These are phyloP conservation scores for Aspergillus uvarum DNA, from an alignment of 2,329 filamentous ascomycete species.

Conservation along the genomic window DNA sequence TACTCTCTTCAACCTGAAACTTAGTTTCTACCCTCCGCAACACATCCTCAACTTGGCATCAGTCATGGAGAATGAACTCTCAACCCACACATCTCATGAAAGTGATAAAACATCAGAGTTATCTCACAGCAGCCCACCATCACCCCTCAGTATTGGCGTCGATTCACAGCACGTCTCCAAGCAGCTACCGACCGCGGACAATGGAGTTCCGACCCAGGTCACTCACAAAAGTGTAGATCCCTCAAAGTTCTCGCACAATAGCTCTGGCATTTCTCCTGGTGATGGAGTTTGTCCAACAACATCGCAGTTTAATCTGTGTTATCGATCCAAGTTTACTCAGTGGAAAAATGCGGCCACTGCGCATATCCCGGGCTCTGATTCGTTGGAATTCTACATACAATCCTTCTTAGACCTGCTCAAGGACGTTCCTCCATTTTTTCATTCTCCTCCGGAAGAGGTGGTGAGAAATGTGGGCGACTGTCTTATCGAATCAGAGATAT, in stretches of 20 bases:
- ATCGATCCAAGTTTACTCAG: conserved; percentile 5
- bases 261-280: conserved; percentile 1
- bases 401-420: conserved; percentile 15
- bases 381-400: neutral
- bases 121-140: too few species aligned
- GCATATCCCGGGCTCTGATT: neutral
- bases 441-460: neutral
- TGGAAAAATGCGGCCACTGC: conserved; percentile 4
- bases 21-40: neutral
- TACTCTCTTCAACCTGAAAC: neutral
- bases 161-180: neutral
- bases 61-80: neutral
- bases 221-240: neutral
- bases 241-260: neutral
- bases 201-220: neutral
- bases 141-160: too few species aligned
- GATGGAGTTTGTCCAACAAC: conserved; percentile 11
- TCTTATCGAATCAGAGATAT: neutral
- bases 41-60: neutral
- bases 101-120: neutral
- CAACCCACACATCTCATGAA: neutral
- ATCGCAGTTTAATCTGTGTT: conserved; percentile 11
- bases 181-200: neutral
- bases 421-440: conserved; percentile 13
- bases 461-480: neutral